Evolutionary conservation across 768 basidiomycete genomes (phyloP).

Genomic region (Lactarius deliciosus): DNA sequence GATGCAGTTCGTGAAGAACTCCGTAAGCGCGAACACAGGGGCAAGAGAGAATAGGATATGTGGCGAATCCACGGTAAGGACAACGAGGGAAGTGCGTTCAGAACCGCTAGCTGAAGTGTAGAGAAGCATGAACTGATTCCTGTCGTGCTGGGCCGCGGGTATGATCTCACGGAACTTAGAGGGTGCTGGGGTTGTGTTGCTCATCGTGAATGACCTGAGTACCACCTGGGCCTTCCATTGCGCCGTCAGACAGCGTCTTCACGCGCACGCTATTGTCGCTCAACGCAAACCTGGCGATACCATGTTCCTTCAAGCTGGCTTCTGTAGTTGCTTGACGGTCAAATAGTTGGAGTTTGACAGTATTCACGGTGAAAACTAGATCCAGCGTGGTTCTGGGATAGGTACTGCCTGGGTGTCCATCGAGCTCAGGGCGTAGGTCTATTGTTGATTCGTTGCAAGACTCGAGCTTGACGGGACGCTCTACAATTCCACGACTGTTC

Average conservation of each 20-base stretch:
- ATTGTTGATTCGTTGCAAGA: constrained; percentile 26
- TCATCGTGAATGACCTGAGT: constrained; percentile 88
- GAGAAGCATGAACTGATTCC: constrained; percentile 92
- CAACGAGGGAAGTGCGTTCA: constrained; percentile 59
- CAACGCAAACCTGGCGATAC: constrained; percentile 83
- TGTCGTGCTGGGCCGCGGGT: constrained; percentile 81
- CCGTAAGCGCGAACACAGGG: constrained; percentile 83
- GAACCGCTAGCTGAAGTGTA: constrained; percentile 73
- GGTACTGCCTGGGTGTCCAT: constrained; percentile 33
- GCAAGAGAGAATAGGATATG: constrained; percentile 90
- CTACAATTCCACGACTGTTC: constrained; percentile 22
- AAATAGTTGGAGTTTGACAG: constrained; percentile 85
- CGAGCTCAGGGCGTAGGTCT: constrained; percentile 63
- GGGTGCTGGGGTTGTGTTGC: constrained; percentile 77
- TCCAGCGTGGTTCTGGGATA: constrained; percentile 67
- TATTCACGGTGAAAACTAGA: constrained; percentile 64
- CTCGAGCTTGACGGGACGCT: constrained; percentile 29
- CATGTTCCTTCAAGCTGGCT: constrained; percentile 64
- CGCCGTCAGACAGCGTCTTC: constrained; percentile 79
- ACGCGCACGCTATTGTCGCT: constrained; percentile 75
- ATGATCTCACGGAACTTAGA: constrained; percentile 94
- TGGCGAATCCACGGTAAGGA: constrained; percentile 90
- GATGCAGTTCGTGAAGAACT: constrained; percentile 75
- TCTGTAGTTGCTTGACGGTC: constrained; percentile 60
- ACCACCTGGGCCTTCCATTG: constrained; percentile 88